Conservation (phyloP, 441 rosid species). For the Arabidopsis hybrid region DNA sequence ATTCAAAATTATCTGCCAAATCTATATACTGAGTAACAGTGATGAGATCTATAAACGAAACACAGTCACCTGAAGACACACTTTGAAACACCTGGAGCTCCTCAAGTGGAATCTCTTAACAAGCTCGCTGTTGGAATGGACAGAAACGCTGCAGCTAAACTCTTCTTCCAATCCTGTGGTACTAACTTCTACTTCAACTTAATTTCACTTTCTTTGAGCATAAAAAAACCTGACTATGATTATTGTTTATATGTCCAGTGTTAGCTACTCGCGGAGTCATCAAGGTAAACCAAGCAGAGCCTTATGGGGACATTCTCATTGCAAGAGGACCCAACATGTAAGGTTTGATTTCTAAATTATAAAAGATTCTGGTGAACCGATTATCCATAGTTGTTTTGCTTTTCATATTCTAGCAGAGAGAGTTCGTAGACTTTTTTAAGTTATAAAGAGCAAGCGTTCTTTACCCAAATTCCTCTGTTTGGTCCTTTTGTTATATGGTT, state of each 20-base stretch:
- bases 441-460: conserved; percentile 4
- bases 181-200: conserved; percentile 21
- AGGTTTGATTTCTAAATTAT: conserved; percentile 26
- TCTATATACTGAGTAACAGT: neutral
- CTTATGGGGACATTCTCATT: conserved; percentile 79
- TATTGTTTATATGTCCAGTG: conserved; percentile 53
- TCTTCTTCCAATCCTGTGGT: conserved; percentile 90
- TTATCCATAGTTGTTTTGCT: neutral
- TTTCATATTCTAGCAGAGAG: conserved; percentile 6
- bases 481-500: conserved; percentile 8
- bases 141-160: conserved; percentile 77
- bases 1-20: neutral
- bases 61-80: conserved; percentile 83
- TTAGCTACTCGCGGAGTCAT: conserved; percentile 67
- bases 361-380: neutral
- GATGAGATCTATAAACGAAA: conserved; percentile 27
- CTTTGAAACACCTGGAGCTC: conserved; percentile 82
- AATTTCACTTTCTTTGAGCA: neutral
- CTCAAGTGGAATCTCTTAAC: conserved; percentile 68
- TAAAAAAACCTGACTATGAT: neutral
- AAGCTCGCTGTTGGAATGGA: conserved; percentile 73
- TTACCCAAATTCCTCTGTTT: conserved; percentile 10
- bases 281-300: conserved; percentile 61
- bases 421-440: neutral
- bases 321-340: conserved; percentile 74